Base-by-base conservation (phyloP, 768 basidiomycete species). In the Phylloporus sp. region DNA sequence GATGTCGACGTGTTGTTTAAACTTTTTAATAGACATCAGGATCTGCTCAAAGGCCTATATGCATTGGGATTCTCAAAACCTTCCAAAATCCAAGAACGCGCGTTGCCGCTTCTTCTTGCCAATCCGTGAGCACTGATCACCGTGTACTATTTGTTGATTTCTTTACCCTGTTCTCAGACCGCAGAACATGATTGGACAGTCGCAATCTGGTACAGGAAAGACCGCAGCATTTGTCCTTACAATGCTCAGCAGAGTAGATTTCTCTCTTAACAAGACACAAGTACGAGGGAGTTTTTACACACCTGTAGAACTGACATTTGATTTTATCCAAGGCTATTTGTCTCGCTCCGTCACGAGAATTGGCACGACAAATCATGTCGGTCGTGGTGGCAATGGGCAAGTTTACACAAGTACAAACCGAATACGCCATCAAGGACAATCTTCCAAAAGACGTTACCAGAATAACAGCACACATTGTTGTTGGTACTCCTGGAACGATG, bases 131-230 rank as follows among this genome's bases (percentile, higher is more conserved):
- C 74, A 12, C 12, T 8, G 23, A 13, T 13, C 3, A 5, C 39
- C 35, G 32, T 13, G 24, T 47, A 27, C 45, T 49, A 34, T 35
- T 26, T 45, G 18, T 60, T 47, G 18, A 52, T 38, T n/a, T 34
- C 16, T 50, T 31, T 56, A n/a, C 65, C 16, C 15, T 23, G 31
- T 29, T 2, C 24, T 34, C 8, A 99, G 95, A n/a, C 88, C 95
- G 11, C 87, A 85, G 47, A 98, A 98, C 72, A 95, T 98, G 88
- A 98, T 98, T 65, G 97, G 94, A 16, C 97, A 99, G 73, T 98
- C 95, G 46, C 97, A 99, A 64, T 98, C 97, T 29, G 97, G 97
- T 34, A 99, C 97, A 9, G 97, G 97, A 44, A 99, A 99, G 75
- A 98, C 97, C 3, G 97, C 97, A 5, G 97, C 97, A 10, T 99